Evolutionary conservation across 768 basidiomycete genomes (phyloP).

Genomic region (Leucocoprinus sp.): DNA sequence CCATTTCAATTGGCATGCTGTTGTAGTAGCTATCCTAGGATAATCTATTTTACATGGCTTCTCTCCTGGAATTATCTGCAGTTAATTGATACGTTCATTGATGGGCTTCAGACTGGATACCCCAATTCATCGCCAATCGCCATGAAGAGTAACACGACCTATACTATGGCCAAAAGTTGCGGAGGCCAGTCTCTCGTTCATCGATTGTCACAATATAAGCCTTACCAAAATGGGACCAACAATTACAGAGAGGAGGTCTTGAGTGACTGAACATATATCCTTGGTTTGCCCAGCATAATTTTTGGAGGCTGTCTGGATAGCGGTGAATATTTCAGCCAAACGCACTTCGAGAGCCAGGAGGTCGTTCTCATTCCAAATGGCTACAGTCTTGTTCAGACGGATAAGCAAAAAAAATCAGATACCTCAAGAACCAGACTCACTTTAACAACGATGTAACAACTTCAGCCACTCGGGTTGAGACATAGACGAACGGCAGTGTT

Average conservation of each 20-base stretch:
- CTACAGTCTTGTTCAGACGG: too few species aligned
- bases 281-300: conserved; percentile 48
- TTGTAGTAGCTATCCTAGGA: too few species aligned
- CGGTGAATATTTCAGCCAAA: conserved; percentile 72
- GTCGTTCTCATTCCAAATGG: too few species aligned
- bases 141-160: conserved; percentile 96
- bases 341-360: conserved; percentile 85
- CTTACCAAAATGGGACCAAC: conserved; percentile 88
- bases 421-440: conserved; percentile 30
- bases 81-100: too few species aligned
- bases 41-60: too few species aligned
- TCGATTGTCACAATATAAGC: conserved; percentile 96
- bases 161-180: conserved; percentile 98
- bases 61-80: too few species aligned
- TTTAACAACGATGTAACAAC: too few species aligned
- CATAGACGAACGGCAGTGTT: too few species aligned
- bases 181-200: conserved; percentile 91
- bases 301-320: conserved; percentile 66
- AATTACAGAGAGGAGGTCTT: conserved; percentile 81
- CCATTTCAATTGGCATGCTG: too few species aligned
- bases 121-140: too few species aligned
- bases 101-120: too few species aligned
- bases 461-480: conserved; percentile 98
- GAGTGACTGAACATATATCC: conserved; percentile 63
- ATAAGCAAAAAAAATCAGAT: background rate